phyloP scores from a whole-genome alignment of 1,284 basidiomycete species.

The Coniophora puteana region DNA sequence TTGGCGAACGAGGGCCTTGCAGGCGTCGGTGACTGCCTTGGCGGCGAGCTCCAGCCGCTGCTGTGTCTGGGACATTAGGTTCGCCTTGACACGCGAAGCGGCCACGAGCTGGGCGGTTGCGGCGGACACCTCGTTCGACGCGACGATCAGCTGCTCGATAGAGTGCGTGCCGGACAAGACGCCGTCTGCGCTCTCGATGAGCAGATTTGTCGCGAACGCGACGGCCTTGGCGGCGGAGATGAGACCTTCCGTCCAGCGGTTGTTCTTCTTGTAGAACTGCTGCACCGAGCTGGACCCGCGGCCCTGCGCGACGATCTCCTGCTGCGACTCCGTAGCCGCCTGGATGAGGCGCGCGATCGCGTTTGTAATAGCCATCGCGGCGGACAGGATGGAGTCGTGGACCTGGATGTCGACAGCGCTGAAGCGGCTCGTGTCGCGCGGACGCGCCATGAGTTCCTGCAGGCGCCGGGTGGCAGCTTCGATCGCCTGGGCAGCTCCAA shows the following conservation, averaged over 20 bases:
- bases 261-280: conserved; percentile 99
- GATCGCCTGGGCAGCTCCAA: conserved; percentile 89
- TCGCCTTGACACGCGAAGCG: conserved; percentile 96
- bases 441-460: conserved; percentile 87
- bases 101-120: conserved; percentile 98
- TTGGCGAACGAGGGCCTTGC: conserved; percentile 93
- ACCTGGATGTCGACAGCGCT: conserved; percentile 93
- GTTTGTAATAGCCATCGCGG: conserved; percentile 91
- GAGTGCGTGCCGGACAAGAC: conserved; percentile 96
- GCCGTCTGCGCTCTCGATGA: conserved; percentile 98
- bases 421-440: conserved; percentile 81
- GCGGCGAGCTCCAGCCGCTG: conserved; percentile 94
- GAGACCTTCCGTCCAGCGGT: conserved; percentile 99
- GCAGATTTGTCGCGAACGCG: conserved; percentile 93
- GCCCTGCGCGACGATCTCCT: conserved; percentile 97
- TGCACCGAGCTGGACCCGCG: conserved; percentile 87
- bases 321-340: conserved; percentile 95
- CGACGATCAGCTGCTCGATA: conserved; percentile 97
- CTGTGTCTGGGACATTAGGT: conserved; percentile 98
- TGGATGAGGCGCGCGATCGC: conserved; percentile 95
- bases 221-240: conserved; percentile 98
- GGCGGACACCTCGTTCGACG: conserved; percentile 96
- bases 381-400: conserved; percentile 95
- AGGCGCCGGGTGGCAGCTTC: conserved; percentile 89
- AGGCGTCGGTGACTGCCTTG: conserved; percentile 98